Base-by-base conservation (phyloP, 805 yeast genomes). In the Teunomyces atbi region DNA sequence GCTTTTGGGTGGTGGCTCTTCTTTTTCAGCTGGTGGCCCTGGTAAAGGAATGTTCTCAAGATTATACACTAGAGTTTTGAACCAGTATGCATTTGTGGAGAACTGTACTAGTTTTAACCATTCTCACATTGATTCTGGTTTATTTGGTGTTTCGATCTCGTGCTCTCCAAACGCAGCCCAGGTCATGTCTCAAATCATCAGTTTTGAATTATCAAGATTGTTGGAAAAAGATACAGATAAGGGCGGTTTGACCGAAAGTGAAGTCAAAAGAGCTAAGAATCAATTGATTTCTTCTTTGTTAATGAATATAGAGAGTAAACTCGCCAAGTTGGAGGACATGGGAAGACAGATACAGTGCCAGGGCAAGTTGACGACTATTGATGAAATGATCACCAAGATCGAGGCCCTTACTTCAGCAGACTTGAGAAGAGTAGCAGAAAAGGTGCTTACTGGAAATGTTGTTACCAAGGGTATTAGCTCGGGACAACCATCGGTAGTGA, bases 11-110 rank as follows among this genome's bases (percentile, higher is more conserved):
- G 97, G 98, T 30, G 99, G 98, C 47, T 96, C 97, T 4, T 90
- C 98, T 1, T 94, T 94, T 61, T 84, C 95, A 15, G 98, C 99
- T 7, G 99, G 99, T 54, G 99, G 99, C 0, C 99, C 99, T 13
- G 99, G 99, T 45, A 94, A 94, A 66, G 99, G 99, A 3, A 91
- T 94, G 98, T 94, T 90, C 64, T 89, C 97, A 3, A 78, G 98
- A 48, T 79, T 95, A 19, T 94, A 90, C 71, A 89, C 96, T 0
- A 82, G 90, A 56, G 96, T 94, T 2, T 74, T 94, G 61, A 92
- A 92, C 67, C 94, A 86, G 62, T 88, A 86, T 62, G 96, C 95
- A 33, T 91, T 86, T 62, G 83, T 94, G 43, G 99, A 94, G 61
- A 84, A 86, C 58, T 89, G 96, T 64, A 74, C 83, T 57, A 80